A percentile compares a stretch with the other conserved stretches of the same genome.
Evolutionary conservation across 495 filamentous ascomycete species (phyloP).

Genomic region (Penicillium daleae): DNA sequence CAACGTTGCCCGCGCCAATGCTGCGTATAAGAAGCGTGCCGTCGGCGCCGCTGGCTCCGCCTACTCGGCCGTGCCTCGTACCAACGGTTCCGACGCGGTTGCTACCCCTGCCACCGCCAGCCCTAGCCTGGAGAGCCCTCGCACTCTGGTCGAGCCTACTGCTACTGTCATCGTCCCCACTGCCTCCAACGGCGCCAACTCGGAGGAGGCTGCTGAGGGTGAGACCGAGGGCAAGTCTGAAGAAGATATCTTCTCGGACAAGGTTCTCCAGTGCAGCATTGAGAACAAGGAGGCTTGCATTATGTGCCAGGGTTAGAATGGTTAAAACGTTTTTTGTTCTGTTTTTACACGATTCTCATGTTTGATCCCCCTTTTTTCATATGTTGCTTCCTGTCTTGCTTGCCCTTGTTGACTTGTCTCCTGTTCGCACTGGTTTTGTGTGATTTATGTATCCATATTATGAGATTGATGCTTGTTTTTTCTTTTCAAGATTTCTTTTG

Average conservation of each 20-base stretch:
- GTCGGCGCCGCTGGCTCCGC: constrained; percentile 50
- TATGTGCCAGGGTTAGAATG: constrained; percentile 81
- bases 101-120: constrained; percentile 17
- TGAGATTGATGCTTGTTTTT: constrained; percentile 44
- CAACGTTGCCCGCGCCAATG: constrained; percentile 66
- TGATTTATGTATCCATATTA: constrained; percentile 45
- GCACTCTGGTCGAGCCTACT: constrained; percentile 70
- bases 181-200: constrained; percentile 14
- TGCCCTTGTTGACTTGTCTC: constrained; percentile 3
- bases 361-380: constrained; percentile 23
- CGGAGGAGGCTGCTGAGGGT: constrained; percentile 65
- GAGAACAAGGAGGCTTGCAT: constrained; percentile 87
- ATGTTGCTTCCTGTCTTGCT: neutral
- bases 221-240: constrained; percentile 53
- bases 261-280: constrained; percentile 89
- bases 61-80: constrained; percentile 62
- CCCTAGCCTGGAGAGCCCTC: constrained; percentile 64
- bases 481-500: constrained; percentile 12
- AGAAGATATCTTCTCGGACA: constrained; percentile 89
- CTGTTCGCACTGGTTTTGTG: constrained; percentile 14
- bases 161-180: constrained; percentile 41
- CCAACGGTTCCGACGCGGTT: constrained; percentile 40
- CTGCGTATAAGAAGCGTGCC: constrained; percentile 69
- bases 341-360: constrained; percentile 25
- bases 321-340: constrained; percentile 19